Base-by-base conservation (phyloP, 2,329 filamentous ascomycete species). In the Alternaria angustiovoidea region DNA sequence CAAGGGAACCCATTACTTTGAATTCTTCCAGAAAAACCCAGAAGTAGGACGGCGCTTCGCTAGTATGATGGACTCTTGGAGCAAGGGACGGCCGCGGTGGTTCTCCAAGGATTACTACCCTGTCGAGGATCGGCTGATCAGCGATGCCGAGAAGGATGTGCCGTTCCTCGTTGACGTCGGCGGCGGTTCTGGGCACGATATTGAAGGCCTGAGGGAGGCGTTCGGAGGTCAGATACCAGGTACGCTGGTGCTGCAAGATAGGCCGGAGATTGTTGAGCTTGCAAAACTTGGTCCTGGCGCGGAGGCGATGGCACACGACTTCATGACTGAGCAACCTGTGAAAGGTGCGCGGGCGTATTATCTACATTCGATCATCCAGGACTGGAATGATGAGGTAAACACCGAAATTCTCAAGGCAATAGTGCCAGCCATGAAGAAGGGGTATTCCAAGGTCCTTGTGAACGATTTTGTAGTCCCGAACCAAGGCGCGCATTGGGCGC, bases 241-340 rank as follows among this genome's bases (percentile, higher is more conserved):
- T 16, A 54, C 52, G 5, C 52, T 74, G 12, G 55, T 75, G 4
- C 46, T 74, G 6, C 70, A 75, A 43, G 72, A 73, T 11, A 49
- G 66, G 0, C 67, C 67, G 1, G 67, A 71, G 55, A 66, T 74
- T 2, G 55, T 75, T 6, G 44, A 60, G 34, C 39, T 69, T 7
- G 71, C 76, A 11, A 53, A 65, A 7, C 34, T 68, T 0, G 48
- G 78, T 18, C 51, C 65, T 8, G 54, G 68, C 0, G 68, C 77
- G 6, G 69, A 76, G 44, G 54, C 24, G 2, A 76, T 76, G 70
- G 52, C 66, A 1, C 77, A 81, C 38, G 77, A 81, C 52, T 81
- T 73, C 46, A 28, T 72, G 44, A 69, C 65, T 3, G 62, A 69
- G 36, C 70, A 74, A 46, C 68, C 71, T 71, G 63, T 80, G 0